Conservation (phyloP, 2,329 filamentous ascomycete species). For the Harringtonia aguacate region DNA sequence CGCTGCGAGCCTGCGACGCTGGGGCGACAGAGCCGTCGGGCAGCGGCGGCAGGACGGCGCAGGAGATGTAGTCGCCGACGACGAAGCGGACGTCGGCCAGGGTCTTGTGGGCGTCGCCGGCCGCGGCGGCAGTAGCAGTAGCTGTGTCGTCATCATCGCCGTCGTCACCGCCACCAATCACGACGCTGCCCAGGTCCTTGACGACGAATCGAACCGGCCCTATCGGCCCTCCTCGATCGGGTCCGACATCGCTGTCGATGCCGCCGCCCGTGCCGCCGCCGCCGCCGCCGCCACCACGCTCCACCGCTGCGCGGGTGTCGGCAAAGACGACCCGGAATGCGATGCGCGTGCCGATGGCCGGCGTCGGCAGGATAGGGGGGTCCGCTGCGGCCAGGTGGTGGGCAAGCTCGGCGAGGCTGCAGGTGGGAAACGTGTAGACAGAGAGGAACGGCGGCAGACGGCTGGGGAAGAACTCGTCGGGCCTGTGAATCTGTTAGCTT, state of each 20-base stretch:
- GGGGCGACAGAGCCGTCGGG: constrained; percentile 58
- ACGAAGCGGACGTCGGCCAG: constrained; percentile 71
- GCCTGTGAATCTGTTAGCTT: constrained; percentile 31
- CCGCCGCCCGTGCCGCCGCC: constrained; percentile 16
- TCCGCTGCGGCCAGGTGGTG: constrained; percentile 59
- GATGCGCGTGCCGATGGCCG: constrained; percentile 72
- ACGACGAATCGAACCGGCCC: constrained; percentile 51
- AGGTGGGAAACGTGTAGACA: constrained; percentile 79
- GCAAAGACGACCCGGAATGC: constrained; percentile 80
- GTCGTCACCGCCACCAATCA: constrained; percentile 43
- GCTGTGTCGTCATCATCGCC: constrained; percentile 16
- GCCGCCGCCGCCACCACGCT: background rate
- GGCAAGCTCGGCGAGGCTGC: constrained; percentile 71
- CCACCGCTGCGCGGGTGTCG: constrained; percentile 40
- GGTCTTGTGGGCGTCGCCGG: constrained; percentile 59
- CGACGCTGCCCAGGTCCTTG: constrained; percentile 73
- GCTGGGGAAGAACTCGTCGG: constrained; percentile 56
- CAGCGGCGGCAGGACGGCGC: constrained; percentile 67
- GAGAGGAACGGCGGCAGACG: constrained; percentile 58
- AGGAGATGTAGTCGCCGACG: constrained; percentile 79
- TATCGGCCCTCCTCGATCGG: constrained; percentile 10
- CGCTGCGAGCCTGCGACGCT: constrained; percentile 36
- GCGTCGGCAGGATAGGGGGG: constrained; percentile 53
- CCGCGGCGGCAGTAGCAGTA: constrained; percentile 21
- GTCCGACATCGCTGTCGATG: too few relatives aligned